Percentiles rank a stretch among this genome's conserved stretches.
Conservation (phyloP, 805 yeast species). For the Kregervanrija fluxuum region DNA sequence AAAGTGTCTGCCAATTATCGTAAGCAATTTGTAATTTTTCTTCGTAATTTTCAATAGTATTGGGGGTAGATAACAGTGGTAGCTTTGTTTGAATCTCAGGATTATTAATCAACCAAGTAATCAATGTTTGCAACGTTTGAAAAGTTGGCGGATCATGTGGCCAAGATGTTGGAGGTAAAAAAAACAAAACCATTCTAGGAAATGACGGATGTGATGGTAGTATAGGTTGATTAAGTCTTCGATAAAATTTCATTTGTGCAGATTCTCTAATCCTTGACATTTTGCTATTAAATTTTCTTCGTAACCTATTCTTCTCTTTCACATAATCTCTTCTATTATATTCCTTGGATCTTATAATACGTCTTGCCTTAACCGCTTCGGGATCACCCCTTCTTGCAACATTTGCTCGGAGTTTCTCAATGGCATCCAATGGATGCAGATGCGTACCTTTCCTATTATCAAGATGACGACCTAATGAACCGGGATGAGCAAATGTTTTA, state of each 20-base stretch:
- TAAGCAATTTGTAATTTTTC: constrained; percentile 38
- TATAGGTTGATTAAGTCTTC: constrained; percentile 30
- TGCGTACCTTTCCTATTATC: constrained; percentile 48
- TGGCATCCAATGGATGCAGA: constrained; percentile 42
- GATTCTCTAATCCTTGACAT: constrained; percentile 32
- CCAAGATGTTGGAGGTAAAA: constrained; percentile 39
- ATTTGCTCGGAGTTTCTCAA: constrained; percentile 37
- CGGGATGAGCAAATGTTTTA: constrained; percentile 46
- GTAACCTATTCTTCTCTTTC: constrained; percentile 35
- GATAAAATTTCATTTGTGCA: constrained; percentile 30
- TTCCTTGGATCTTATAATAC: constrained; percentile 33
- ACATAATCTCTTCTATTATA: constrained; percentile 44
- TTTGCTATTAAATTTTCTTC: constrained; percentile 40
- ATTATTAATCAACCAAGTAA: constrained; percentile 15
- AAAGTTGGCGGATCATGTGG: constrained; percentile 47
- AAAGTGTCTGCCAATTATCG: constrained; percentile 36
- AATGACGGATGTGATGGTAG: constrained; percentile 40
- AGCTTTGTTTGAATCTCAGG: constrained; percentile 16
- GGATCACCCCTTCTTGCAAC: constrained; percentile 48
- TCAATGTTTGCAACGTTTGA: constrained; percentile 33
- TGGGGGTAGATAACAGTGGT: constrained; percentile 12
- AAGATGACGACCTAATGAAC: constrained; percentile 54
- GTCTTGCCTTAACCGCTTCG: constrained; percentile 32
- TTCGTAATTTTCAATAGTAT: constrained; percentile 5
- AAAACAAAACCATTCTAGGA: constrained; percentile 41